phyloP scores from a whole-genome alignment of 179 eudicot species.

The Silene noctiflora region DNA sequence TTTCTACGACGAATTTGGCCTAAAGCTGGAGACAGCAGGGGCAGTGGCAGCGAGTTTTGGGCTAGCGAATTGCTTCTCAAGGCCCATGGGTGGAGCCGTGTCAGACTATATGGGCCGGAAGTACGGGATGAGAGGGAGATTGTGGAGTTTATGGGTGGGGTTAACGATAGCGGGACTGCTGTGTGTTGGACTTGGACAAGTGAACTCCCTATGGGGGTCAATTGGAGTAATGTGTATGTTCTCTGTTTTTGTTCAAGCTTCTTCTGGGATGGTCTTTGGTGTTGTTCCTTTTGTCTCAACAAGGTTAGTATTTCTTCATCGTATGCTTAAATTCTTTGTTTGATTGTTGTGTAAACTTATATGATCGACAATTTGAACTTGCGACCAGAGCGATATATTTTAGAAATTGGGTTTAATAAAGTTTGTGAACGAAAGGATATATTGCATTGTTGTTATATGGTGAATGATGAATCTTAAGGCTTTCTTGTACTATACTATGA shows the following conservation, averaged over 20 bases:
- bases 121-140: conserved; percentile 61
- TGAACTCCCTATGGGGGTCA: conserved; percentile 41
- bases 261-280: conserved; percentile 54
- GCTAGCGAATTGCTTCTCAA: conserved; percentile 40
- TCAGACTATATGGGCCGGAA: conserved; percentile 53
- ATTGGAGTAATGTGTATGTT: conserved; percentile 43
- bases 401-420: too few relatives aligned
- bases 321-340: background rate
- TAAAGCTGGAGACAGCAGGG: conserved; percentile 46
- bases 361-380: too few relatives aligned
- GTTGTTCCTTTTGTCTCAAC: conserved; percentile 56
- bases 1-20: conserved; percentile 39
- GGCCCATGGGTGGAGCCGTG: conserved; percentile 49
- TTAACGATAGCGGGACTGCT: conserved; percentile 45
- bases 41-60: conserved; percentile 59
- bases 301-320: conserved; percentile 28
- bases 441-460: too few relatives aligned
- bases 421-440: background rate
- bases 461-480: background rate
- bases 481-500: background rate
- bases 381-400: too few relatives aligned
- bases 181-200: conserved; percentile 41
- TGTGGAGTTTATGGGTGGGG: conserved; percentile 59
- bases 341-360: too few relatives aligned
- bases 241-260: conserved; percentile 54